These are phyloP conservation scores for Blechomonas ayalai DNA, from an alignment of 208 protist genomes.

Conservation along the genomic window DNA sequence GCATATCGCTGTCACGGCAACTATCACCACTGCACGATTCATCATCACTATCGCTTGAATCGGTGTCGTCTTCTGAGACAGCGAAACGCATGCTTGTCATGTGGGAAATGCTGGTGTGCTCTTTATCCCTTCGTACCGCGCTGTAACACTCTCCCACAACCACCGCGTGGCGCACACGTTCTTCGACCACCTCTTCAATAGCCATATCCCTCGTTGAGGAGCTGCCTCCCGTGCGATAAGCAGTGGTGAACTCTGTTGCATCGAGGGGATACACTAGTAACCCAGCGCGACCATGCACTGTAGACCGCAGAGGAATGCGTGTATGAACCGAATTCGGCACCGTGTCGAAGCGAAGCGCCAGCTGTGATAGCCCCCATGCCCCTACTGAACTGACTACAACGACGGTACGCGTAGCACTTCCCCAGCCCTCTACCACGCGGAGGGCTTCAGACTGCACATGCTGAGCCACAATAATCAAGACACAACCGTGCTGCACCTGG, in stretches of 20 bases:
- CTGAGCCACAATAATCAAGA: conserved; percentile 35
- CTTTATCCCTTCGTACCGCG: too few species aligned
- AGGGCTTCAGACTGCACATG: conserved; percentile 22
- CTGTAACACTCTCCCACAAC: conserved; percentile 15
- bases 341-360: conserved; percentile 36
- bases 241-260: neutral
- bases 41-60: too few species aligned
- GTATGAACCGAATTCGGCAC: conserved; percentile 30
- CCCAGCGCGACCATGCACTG: neutral
- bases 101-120: too few species aligned
- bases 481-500: conserved; percentile 8
- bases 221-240: too few species aligned
- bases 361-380: conserved; percentile 32
- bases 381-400: conserved; percentile 43
- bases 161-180: conserved; percentile 15
- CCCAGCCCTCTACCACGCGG: conserved; percentile 33
- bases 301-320: conserved; percentile 9
- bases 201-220: neutral
- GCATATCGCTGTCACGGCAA: too few species aligned
- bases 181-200: conserved; percentile 5
- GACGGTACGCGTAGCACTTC: conserved; percentile 20
- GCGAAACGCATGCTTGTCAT: too few species aligned
- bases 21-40: too few species aligned
- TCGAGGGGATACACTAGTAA: neutral
- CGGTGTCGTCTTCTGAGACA: too few species aligned